These are phyloP conservation scores for Nepenthes gracilis DNA, from an alignment of 148 eudicot genomes.

Conservation along the genomic window DNA sequence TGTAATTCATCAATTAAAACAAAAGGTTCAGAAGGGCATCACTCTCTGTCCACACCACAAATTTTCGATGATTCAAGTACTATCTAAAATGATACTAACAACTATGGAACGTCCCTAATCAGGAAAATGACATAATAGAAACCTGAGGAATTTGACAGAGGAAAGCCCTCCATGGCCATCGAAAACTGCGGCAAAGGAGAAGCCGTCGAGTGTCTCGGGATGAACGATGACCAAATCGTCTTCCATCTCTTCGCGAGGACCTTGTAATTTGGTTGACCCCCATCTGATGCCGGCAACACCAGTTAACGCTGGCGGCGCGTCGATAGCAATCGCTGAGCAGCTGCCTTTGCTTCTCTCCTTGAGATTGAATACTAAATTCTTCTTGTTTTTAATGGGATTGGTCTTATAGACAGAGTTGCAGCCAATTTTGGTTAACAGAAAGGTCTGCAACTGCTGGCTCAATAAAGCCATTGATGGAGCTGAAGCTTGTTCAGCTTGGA, in stretches of 20 bases:
- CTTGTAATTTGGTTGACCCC: conserved; percentile 74
- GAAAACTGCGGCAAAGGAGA: conserved; percentile 85
- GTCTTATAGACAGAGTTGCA: conserved; percentile 13
- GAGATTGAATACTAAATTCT: conserved; percentile 7
- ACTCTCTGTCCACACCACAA: background rate
- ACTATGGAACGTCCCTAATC: background rate
- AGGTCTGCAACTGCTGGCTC: conserved; percentile 56
- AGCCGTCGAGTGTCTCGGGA: conserved; percentile 44
- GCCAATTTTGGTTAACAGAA: conserved; percentile 27
- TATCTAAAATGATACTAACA: background rate
- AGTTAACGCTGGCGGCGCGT: conserved; percentile 46
- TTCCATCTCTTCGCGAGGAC: conserved; percentile 92
- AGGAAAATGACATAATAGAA: background rate
- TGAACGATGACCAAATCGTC: conserved; percentile 60
- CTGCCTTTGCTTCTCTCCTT: conserved; percentile 19
- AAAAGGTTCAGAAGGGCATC: no score
- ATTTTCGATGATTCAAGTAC: background rate
- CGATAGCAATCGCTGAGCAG: conserved; percentile 83
- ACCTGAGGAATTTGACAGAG: conserved; percentile 78
- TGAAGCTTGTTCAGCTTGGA: background rate
- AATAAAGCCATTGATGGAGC: conserved; percentile 46
- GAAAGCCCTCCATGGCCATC: conserved; percentile 93
- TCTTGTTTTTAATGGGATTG: conserved; percentile 16
- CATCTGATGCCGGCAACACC: conserved; percentile 50
- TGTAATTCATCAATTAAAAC: no score